A percentile compares a stretch with the other conserved stretches of the same genome.
Conservation (phyloP, 257 asterid species). For the Solanum pennellii region DNA sequence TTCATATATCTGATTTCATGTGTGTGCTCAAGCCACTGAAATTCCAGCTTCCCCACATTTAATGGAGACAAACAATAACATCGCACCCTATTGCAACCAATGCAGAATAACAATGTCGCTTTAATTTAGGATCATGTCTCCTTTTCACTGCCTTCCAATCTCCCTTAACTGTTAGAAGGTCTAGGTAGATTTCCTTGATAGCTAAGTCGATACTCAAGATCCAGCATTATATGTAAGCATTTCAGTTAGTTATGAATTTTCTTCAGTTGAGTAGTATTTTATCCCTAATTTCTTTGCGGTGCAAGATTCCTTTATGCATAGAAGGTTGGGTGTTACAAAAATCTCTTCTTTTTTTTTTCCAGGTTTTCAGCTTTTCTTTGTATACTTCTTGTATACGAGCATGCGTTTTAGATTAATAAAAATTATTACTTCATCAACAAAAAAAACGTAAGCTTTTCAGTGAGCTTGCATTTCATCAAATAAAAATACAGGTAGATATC, state of each 20-base stretch:
- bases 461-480: not conserved
- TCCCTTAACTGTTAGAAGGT: not conserved
- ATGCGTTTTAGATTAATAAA: not conserved
- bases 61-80: not conserved
- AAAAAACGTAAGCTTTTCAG: not conserved
- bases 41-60: no score
- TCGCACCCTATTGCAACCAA: not conserved
- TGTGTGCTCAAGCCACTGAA: not conserved
- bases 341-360: not conserved
- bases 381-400: not conserved
- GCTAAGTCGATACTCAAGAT: not conserved
- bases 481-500: not conserved
- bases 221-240: not conserved
- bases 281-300: not conserved
- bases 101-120: not conserved
- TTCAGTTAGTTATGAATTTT: not conserved
- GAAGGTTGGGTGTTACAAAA: not conserved
- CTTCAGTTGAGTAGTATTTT: not conserved
- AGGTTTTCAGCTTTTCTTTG: not conserved
- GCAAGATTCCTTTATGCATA: not conserved
- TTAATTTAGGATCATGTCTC: not conserved
- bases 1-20: not conserved
- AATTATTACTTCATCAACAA: not conserved
- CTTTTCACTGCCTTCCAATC: not conserved
- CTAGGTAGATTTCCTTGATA: not conserved